A percentile compares a stretch with the other conserved stretches of the same genome.
Conservation (phyloP, 2,329 filamentous ascomycete species). For the Verticillium dahliae region DNA sequence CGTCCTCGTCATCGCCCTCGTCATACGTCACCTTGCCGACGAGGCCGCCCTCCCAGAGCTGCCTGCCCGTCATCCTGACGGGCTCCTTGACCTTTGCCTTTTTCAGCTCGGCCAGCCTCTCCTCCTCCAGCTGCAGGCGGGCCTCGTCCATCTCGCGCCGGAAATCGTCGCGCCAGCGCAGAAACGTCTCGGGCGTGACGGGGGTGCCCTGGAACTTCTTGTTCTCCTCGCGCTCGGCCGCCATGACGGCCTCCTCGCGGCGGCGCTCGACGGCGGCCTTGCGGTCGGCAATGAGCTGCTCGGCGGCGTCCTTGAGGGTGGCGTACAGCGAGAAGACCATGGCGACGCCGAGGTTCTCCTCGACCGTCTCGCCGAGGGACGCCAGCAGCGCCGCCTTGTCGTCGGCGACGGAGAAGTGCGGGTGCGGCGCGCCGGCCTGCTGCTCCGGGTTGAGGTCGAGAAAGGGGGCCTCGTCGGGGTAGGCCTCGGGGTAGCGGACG, state of each 20-base stretch:
- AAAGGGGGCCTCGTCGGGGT: constrained; percentile 79
- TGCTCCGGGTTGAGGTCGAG: constrained; percentile 73
- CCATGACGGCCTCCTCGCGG: constrained; percentile 47
- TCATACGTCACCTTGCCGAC: constrained; percentile 61
- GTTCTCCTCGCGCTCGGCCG: constrained; percentile 84
- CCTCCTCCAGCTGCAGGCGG: constrained; percentile 62
- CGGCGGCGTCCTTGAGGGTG: constrained; percentile 83
- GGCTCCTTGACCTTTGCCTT: constrained; percentile 71
- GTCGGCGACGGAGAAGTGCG: constrained; percentile 69
- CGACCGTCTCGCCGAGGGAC: constrained; percentile 65
- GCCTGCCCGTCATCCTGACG: constrained; percentile 63
- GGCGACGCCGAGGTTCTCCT: constrained; percentile 93
- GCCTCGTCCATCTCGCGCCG: constrained; percentile 73
- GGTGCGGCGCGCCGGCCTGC: constrained; percentile 53
- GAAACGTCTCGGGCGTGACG: constrained; percentile 81
- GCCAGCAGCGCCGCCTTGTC: constrained; percentile 72
- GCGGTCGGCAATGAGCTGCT: constrained; percentile 72
- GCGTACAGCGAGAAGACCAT: constrained; percentile 94
- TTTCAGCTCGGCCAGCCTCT: constrained; percentile 76
- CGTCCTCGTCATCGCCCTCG: constrained; percentile 60
- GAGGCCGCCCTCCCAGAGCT: constrained; percentile 73
- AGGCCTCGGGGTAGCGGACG: constrained; percentile 82
- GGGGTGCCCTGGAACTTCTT: constrained; percentile 88
- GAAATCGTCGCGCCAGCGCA: constrained; percentile 76
- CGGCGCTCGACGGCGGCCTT: constrained; percentile 55